Evolutionary conservation across 2,329 filamentous ascomycete genomes (phyloP).

Genomic region (Escovopsis weberi): DNA sequence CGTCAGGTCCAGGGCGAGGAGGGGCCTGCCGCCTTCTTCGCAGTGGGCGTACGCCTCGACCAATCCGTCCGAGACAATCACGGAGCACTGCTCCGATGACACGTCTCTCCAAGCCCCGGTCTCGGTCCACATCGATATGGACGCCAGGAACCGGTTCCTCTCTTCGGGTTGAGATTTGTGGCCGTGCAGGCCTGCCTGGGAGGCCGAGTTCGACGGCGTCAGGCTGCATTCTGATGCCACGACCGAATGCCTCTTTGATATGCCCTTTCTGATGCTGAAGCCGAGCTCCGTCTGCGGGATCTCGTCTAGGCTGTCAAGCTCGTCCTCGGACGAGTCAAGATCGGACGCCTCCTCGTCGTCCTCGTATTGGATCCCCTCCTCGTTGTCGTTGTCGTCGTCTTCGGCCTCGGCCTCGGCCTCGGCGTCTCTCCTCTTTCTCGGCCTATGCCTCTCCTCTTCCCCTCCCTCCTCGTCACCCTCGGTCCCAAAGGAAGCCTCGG

Average conservation of each 20-base stretch:
- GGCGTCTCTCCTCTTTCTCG: not conserved
- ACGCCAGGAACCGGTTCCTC: conserved; percentile 29
- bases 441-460: conserved; percentile 1
- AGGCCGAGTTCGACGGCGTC: conserved; percentile 68
- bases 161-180: conserved; percentile 31
- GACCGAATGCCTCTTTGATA: conserved; percentile 19
- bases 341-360: conserved; percentile 1
- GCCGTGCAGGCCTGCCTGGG: conserved; percentile 51
- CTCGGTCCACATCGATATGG: conserved; percentile 48
- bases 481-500: conserved; percentile 2
- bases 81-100: conserved; percentile 33
- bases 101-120: conserved; percentile 48
- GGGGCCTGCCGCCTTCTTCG: conserved; percentile 23
- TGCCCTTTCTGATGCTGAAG: conserved; percentile 35
- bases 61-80: conserved; percentile 42
- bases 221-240: conserved; percentile 44
- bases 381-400: conserved; percentile 29
- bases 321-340: conserved; percentile 33
- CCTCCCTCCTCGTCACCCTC: conserved; percentile 3
- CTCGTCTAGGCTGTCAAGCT: conserved; percentile 41
- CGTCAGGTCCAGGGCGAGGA: conserved; percentile 70
- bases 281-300: conserved; percentile 44
- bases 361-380: not conserved
- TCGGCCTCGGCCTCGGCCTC: conserved; percentile 1
- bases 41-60: conserved; percentile 37